Percentiles rank a stretch among this genome's conserved stretches.
Evolutionary conservation across 805 yeast genomes (phyloP).

Genomic region (Sugiyamaella americana): DNA sequence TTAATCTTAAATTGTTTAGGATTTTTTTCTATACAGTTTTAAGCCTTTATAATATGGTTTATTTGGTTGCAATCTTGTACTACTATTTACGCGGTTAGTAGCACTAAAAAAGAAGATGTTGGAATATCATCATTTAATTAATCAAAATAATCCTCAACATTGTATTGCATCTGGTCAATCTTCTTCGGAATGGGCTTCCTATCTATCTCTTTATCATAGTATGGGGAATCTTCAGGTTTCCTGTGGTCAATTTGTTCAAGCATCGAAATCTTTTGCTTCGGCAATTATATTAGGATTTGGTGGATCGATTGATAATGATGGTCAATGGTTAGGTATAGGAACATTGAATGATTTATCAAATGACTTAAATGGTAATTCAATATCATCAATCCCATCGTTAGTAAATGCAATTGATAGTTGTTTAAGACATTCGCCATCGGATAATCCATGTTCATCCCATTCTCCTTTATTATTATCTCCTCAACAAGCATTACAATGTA

Average conservation of each 20-base stretch:
- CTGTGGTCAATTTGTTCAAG: constrained; percentile 15
- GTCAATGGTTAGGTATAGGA: constrained; percentile 12
- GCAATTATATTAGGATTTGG: constrained; percentile 7
- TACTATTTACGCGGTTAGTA: too few relatives aligned
- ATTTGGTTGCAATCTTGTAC: too few relatives aligned
- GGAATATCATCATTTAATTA: neutral
- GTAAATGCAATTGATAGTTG: neutral
- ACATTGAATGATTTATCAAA: constrained; percentile 7
- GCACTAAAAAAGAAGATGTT: too few relatives aligned
- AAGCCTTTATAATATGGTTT: too few relatives aligned
- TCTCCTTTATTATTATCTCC: constrained; percentile 5
- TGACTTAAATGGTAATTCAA: neutral
- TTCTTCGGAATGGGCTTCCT: constrained; percentile 15
- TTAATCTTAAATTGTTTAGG: too few relatives aligned
- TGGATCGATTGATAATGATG: constrained; percentile 1
- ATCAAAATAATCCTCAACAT: neutral
- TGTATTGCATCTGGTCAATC: neutral
- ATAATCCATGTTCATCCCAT: constrained; percentile 3
- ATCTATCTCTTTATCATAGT: constrained; percentile 23
- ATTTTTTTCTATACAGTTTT: too few relatives aligned
- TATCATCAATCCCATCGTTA: constrained; percentile 9
- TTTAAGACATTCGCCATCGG: neutral
- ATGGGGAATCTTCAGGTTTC: constrained; percentile 24
- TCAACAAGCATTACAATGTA: constrained; percentile 3
- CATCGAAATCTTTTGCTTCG: constrained; percentile 23